Conservation (phyloP, 345 rosid genomes). For the Turnera subulata region DNA sequence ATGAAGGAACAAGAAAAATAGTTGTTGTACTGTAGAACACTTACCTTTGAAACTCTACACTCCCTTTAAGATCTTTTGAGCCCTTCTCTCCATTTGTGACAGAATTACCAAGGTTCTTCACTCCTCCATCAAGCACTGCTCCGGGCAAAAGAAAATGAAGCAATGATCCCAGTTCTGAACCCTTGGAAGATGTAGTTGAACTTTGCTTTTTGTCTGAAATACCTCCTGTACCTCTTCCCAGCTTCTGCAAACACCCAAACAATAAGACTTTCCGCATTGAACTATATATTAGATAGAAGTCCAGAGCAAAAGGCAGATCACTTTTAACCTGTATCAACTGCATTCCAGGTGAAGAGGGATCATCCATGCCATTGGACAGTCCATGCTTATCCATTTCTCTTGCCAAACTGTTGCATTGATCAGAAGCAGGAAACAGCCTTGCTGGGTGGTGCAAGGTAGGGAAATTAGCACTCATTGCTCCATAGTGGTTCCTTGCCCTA, state of each 20-base stretch:
- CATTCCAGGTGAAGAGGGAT: conserved; percentile 15
- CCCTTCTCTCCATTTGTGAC: conserved; percentile 20
- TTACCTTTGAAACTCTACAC: conserved; percentile 27
- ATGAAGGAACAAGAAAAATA: not conserved
- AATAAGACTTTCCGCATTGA: conserved; percentile 10
- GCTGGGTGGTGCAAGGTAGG: conserved; percentile 15
- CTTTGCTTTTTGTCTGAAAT: conserved; percentile 18
- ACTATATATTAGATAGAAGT: conserved; percentile 2
- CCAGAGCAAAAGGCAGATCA: not conserved
- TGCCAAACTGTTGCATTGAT: conserved; percentile 19
- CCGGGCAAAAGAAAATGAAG: conserved; percentile 13
- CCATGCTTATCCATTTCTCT: conserved; percentile 30
- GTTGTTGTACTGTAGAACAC: conserved; percentile 4
- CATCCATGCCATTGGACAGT: conserved; percentile 19
- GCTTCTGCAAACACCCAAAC: conserved; percentile 24
- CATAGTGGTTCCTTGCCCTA: conserved; percentile 13
- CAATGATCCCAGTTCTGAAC: conserved; percentile 31
- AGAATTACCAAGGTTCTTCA: not conserved
- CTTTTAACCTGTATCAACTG: conserved; percentile 35
- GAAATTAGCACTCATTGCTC: conserved; percentile 19
- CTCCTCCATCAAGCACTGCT: conserved; percentile 10
- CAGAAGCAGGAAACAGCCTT: conserved; percentile 14
- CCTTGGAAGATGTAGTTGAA: conserved; percentile 17
- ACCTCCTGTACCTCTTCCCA: conserved; percentile 14
- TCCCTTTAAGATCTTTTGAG: conserved; percentile 19